Base-by-base conservation (phyloP, 192 early-diverging fungal genomes). In the Entomortierella chlamydospora region DNA sequence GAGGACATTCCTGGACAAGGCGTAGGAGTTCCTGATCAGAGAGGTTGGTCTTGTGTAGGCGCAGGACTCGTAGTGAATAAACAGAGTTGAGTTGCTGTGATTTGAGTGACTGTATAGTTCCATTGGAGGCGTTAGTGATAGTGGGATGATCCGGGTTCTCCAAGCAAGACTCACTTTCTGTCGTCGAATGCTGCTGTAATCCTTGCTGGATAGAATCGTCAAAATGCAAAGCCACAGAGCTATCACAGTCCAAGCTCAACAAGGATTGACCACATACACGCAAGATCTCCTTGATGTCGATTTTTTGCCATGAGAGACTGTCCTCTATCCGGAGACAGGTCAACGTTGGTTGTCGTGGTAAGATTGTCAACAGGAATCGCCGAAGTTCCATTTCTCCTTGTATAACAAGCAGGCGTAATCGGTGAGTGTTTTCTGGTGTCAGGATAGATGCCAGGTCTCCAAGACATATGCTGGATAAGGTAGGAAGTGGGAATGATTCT, bases 241-340 rank as follows among this genome's bases (percentile, higher is more conserved):
- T 54, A 45, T 67, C 64, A 41, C 64, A 67, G 20, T 57, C 64
- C 15, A 67, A 25, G 30, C 64, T 57, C 64, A 55, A 25, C 39
- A 67, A 42, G 26, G 33, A 42, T 23, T 55, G 64, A 26, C 63
- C 34, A 37, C 5, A 64, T 0, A 31, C 1, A 26, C 43, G 29
- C 52, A 67, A 57, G 54, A 67, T 67, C 39, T 55, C 54, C 3
- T 34, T 20, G 64, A 67, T 45, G n/a, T 23, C 25, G 20, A 67
- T 39, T 25, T 67, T 67, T 67, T 67, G 64, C 54, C 64, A 67
- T 10, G 54, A 67, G 29, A 55, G 51, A 30, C 64, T 57, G 18
- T 57, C 53, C 41, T 67, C 64, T 25, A 67, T 67, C 53, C 41
- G 20, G n/a, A 67, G 53, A 17, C 64, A 67, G 37, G 64, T 67